Evolutionary conservation across 163 green algal genomes (phyloP), one percentile per base, ranked within the genome.

Genomic region (Chloromonas sp.): DNA sequence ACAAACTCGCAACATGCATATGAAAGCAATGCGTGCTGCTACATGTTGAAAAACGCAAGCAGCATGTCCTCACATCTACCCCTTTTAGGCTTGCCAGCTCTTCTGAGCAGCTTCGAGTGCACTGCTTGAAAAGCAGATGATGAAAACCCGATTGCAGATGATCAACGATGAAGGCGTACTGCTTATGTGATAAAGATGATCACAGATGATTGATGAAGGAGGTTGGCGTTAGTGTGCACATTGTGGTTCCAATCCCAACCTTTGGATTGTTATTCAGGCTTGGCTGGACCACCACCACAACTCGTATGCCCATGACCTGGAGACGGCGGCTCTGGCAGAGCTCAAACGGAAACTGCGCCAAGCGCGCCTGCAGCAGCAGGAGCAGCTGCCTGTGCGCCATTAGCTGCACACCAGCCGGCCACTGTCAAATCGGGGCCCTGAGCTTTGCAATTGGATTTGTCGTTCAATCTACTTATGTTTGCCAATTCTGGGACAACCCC

Each of bases 211-310:
- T 74, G 5, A 15, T 11, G 66, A 5, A 74, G 66, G 11, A 11
- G 14, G 5, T 2, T 79, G 5, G 13, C 14, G 71, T 61, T 84
- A 13, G 1, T 62, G 1, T 77, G 3, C 3, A 14, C 62, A 1
- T 60, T 5, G 5, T 15, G 5, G 66, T 74, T 5, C 66, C 5
- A 74, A 11, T 11, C 11, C 11, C 66, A 74, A 74, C 11, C 66
- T 74, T 74, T 5, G 5, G 5, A 11, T 74, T 11, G 5, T 74
- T 74, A 11, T 74, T 74, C 90, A 92, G 83, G 86, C 88, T 0
- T 88, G 92, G 80, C 81, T 96, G 82, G 93, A 96, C 79, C 93
- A 96, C 79, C 90, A 93, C 81, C 91, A 95, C 83, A 86, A 88
- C 36, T 91, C 82, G 76, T 96, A 96, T 78, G 78, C 88, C 1